Evolutionary conservation across 1,284 basidiomycete genomes (phyloP).

Genomic region (Sanghuangporus sanghuang): DNA sequence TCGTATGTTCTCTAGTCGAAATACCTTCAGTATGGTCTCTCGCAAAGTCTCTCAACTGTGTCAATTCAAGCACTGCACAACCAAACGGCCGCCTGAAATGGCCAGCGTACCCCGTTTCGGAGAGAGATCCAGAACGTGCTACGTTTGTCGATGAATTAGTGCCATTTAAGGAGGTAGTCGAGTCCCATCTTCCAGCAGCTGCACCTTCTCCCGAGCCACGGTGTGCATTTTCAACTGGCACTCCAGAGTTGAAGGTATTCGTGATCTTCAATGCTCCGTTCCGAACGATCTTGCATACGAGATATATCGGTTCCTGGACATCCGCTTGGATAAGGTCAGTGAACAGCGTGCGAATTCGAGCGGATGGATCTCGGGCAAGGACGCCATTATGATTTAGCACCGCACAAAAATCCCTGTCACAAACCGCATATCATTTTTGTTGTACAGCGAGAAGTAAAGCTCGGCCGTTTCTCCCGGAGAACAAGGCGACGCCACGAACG

Average conservation of each 20-base stretch:
- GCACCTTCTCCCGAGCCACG: conserved; percentile 42
- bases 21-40: conserved; percentile 58
- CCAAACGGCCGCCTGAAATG: conserved; percentile 85
- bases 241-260: conserved; percentile 45
- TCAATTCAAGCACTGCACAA: conserved; percentile 87
- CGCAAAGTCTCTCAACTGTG: conserved; percentile 66
- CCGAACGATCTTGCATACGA: conserved; percentile 88
- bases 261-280: conserved; percentile 84
- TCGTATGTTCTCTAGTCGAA: conserved; percentile 68
- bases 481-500: conserved; percentile 88
- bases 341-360: conserved; percentile 80
- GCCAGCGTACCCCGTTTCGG: conserved; percentile 9
- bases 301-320: conserved; percentile 76
- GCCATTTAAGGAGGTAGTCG: conserved; percentile 22
- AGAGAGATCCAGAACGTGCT: conserved; percentile 16
- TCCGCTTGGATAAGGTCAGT: conserved; percentile 84
- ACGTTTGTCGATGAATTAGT: conserved; percentile 25
- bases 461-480: conserved; percentile 88
- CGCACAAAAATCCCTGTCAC: conserved; percentile 90
- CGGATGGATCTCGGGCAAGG: conserved; percentile 66
- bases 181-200: conserved; percentile 18
- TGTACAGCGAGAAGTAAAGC: conserved; percentile 92
- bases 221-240: conserved; percentile 38
- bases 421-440: conserved; percentile 78
- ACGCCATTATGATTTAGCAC: conserved; percentile 91